These are phyloP conservation scores for Solanum sitiens DNA, from an alignment of 257 asterid genomes.

Conservation along the genomic window DNA sequence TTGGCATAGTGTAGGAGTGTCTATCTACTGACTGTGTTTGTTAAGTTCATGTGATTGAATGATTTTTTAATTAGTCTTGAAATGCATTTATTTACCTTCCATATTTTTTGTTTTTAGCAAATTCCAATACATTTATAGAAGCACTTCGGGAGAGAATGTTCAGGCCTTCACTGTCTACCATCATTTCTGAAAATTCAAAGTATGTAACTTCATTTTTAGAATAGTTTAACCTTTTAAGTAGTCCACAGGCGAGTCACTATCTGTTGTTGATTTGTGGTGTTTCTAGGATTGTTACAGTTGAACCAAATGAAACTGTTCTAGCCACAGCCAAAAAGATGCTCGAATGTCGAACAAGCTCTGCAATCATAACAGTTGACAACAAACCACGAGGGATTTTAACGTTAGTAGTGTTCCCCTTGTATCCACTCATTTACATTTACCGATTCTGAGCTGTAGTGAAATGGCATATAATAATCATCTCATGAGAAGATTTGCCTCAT, in stretches of 20 bases:
- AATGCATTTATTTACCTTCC: neutral
- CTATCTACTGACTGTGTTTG: neutral
- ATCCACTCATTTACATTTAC: neutral
- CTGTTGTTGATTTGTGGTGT: neutral
- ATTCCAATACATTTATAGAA: constrained; percentile 6
- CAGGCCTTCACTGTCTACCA: constrained; percentile 3
- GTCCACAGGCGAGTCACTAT: neutral
- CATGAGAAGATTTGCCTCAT: neutral
- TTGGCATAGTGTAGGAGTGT: neutral
- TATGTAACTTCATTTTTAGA: neutral
- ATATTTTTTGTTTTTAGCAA: neutral
- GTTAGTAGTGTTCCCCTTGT: neutral
- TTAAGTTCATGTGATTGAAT: neutral
- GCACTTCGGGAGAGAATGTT: constrained; percentile 7
- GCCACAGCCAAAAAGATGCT: constrained; percentile 55
- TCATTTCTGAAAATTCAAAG: constrained; percentile 10
- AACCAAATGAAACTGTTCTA: constrained; percentile 56
- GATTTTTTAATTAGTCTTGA: neutral
- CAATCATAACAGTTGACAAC: constrained; percentile 48
- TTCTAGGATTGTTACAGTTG: constrained; percentile 36
- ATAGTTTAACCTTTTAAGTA: neutral
- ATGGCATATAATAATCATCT: neutral
- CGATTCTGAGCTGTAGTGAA: neutral
- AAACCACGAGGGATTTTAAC: constrained; percentile 57
- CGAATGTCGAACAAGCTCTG: constrained; percentile 47